Conservation (phyloP, 1,284 basidiomycete species). For the Fomitopsis schrenkii region DNA sequence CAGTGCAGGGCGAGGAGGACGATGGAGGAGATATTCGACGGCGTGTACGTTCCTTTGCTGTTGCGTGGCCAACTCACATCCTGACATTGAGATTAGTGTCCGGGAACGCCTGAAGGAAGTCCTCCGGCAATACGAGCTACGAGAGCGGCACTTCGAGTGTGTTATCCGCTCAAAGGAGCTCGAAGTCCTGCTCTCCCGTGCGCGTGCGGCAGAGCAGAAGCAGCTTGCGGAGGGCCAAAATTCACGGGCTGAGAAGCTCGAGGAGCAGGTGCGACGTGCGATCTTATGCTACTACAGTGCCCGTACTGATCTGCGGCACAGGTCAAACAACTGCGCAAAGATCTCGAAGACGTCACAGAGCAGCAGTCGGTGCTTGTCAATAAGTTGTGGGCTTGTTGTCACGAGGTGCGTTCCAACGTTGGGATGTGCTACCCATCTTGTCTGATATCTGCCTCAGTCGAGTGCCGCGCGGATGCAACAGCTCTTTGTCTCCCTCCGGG, state of each 20-base stretch:
- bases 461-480: conserved; percentile 76
- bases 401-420: conserved; percentile 54
- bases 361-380: conserved; percentile 74
- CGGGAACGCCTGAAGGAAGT: conserved; percentile 81
- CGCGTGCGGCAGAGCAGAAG: conserved; percentile 79
- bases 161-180: conserved; percentile 85
- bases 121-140: conserved; percentile 77
- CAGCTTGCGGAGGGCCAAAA: conserved; percentile 74
- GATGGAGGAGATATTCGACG: conserved; percentile 76
- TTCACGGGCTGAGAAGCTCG: conserved; percentile 56
- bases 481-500: conserved; percentile 71
- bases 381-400: conserved; percentile 76
- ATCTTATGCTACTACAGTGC: conserved; percentile 4
- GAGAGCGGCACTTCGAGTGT: conserved; percentile 84
- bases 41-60: conserved; percentile 48
- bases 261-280: conserved; percentile 57
- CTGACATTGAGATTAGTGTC: conserved; percentile 40
- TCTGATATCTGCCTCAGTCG: conserved; percentile 40
- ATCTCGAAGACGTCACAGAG: conserved; percentile 69
- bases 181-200: conserved; percentile 76
- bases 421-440: not conserved
- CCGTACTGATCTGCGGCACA: conserved; percentile 24
- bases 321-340: conserved; percentile 63
- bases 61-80: not conserved
- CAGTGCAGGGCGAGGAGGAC: conserved; percentile 58